phyloP scores from a whole-genome alignment of 139 green algal genomes.

The Chlorella vulgaris region DNA sequence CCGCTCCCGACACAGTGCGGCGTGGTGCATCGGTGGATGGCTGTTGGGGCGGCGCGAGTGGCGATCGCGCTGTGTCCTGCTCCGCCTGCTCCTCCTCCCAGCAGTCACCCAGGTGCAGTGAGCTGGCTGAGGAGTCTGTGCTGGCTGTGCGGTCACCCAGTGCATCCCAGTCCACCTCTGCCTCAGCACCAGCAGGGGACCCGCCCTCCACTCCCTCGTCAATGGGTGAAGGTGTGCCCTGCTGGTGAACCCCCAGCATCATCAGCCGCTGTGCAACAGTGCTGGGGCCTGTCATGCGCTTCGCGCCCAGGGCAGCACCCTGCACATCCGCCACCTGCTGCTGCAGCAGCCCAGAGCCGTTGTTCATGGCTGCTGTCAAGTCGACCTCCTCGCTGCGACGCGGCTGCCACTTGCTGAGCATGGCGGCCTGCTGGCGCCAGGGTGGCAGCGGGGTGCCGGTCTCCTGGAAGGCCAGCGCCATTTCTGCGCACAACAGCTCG shows the following conservation, averaged over 20 bases:
- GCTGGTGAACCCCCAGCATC: constrained; percentile 31
- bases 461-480: constrained; percentile 50
- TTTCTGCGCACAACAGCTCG: constrained; percentile 57
- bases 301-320: not conserved
- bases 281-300: constrained; percentile 8
- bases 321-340: not conserved
- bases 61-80: not conserved
- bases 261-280: constrained; percentile 41
- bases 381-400: constrained; percentile 53
- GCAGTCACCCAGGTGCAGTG: constrained; percentile 14
- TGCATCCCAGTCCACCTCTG: not conserved
- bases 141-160: not conserved
- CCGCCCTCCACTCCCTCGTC: constrained; percentile 26
- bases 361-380: constrained; percentile 29
- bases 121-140: not conserved
- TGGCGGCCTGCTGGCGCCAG: constrained; percentile 57
- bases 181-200: not conserved
- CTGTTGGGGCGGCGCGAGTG: not conserved
- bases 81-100: constrained; percentile 9
- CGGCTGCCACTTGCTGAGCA: constrained; percentile 69
- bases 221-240: constrained; percentile 21
- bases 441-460: constrained; percentile 56
- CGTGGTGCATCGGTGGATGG: not conserved
- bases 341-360: constrained; percentile 12
- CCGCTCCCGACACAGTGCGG: not conserved